A percentile compares a stretch with the other conserved stretches of the same genome.
phyloP scores from a whole-genome alignment of 306 rosid genomes.

The Castanea sativa region DNA sequence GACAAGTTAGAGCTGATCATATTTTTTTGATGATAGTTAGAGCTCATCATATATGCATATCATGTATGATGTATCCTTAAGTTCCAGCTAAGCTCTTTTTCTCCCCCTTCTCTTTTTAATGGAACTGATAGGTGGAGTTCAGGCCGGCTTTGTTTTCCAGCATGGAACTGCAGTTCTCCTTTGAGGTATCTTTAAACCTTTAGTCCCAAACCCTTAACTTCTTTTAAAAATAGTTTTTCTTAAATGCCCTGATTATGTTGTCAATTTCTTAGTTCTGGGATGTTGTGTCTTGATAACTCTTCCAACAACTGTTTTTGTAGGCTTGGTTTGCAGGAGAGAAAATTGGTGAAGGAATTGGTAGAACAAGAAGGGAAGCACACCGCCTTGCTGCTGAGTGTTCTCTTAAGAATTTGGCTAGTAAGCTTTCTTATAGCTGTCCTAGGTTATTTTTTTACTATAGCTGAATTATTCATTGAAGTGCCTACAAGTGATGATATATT shows the following conservation, averaged over 20 bases:
- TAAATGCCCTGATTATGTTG: slow-evolving; percentile 15
- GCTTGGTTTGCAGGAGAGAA: slow-evolving; percentile 89
- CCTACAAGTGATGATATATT: not conserved
- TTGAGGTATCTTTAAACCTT: slow-evolving; percentile 56
- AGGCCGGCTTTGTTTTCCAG: slow-evolving; percentile 64
- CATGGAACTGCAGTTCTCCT: slow-evolving; percentile 67
- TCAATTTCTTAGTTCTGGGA: slow-evolving; percentile 10
- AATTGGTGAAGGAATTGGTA: slow-evolving; percentile 82
- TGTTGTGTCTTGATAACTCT: slow-evolving; percentile 19
- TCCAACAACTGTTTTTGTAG: slow-evolving; percentile 39
- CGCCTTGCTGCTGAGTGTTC: slow-evolving; percentile 80
- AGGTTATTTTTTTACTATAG: not conserved
- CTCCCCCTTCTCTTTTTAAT: slow-evolving; percentile 17
- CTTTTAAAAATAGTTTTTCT: slow-evolving; percentile 8
- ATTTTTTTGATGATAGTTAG: not conserved
- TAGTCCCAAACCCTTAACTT: slow-evolving; percentile 16
- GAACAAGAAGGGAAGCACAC: slow-evolving; percentile 90
- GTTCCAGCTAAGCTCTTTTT: slow-evolving; percentile 4
- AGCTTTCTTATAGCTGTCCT: slow-evolving; percentile 6
- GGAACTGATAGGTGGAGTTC: slow-evolving; percentile 66
- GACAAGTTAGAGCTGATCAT: slow-evolving; percentile 15
- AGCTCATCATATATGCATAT: slow-evolving; percentile 14
- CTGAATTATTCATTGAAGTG: not conserved
- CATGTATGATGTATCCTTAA: not conserved
- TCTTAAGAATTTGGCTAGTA: slow-evolving; percentile 87